Conservation (phyloP, 495 filamentous ascomycete genomes). For the Podospora conica region DNA sequence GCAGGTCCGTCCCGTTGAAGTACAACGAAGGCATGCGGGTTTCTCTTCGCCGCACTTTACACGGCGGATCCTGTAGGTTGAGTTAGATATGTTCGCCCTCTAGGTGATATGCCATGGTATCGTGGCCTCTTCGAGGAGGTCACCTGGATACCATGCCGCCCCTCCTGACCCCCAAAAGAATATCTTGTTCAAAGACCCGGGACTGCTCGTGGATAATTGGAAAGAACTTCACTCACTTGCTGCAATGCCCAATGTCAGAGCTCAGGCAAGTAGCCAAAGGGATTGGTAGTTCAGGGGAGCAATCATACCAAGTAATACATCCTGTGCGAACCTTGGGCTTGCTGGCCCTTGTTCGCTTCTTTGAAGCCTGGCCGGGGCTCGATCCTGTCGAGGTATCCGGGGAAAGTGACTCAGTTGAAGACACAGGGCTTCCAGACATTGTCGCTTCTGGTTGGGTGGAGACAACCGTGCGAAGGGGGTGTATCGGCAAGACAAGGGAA, state of each 20-base stretch:
- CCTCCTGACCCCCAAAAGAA: background rate
- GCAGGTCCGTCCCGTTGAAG: constrained; percentile 37
- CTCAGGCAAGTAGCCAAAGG: background rate
- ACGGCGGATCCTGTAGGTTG: constrained; percentile 20
- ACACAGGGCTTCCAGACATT: background rate
- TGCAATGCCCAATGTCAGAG: background rate
- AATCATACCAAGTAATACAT: constrained; percentile 28
- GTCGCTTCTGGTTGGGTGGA: background rate
- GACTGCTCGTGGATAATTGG: background rate
- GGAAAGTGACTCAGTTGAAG: constrained; percentile 13
- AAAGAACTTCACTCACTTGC: constrained; percentile 22
- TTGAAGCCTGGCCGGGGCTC: constrained; percentile 2
- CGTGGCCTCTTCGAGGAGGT: background rate
- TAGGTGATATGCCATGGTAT: background rate
- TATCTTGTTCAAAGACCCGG: background rate
- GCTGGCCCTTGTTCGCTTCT: constrained; percentile 29
- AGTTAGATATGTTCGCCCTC: background rate
- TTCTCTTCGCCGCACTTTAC: constrained; percentile 41
- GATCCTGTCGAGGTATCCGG: constrained; percentile 4
- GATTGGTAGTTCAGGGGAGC: background rate
- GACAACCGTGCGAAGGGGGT: background rate
- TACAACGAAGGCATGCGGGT: constrained; percentile 36
- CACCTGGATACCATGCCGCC: no score
- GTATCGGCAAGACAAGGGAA: background rate
- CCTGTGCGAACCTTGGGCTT: constrained; percentile 31